phyloP scores from a whole-genome alignment of 495 filamentous ascomycete species.

The Aspergillus egyptiacus region DNA sequence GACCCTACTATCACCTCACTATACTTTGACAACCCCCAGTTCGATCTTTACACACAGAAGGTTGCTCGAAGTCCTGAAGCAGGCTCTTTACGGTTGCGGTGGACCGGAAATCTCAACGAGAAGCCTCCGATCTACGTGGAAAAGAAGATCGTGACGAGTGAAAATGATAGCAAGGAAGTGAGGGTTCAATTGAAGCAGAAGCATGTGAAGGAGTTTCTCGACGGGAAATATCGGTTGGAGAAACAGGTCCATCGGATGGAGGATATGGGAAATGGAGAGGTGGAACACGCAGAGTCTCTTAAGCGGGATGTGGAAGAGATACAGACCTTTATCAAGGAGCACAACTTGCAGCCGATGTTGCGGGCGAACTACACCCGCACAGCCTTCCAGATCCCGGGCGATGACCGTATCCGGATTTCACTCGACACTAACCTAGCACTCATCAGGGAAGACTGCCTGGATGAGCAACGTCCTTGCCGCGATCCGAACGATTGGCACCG shows the following conservation, averaged over 20 bases:
- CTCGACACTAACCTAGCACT: constrained; percentile 90
- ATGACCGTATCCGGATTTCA: constrained; percentile 83
- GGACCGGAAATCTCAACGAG: constrained; percentile 79
- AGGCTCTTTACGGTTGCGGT: constrained; percentile 77
- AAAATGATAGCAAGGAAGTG: constrained; percentile 66
- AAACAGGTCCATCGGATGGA: constrained; percentile 78
- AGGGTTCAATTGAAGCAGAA: constrained; percentile 86
- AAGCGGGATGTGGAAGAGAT: constrained; percentile 68
- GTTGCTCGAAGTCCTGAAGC: constrained; percentile 70
- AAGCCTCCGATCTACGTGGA: constrained; percentile 77
- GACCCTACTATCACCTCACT: constrained; percentile 92
- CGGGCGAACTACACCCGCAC: constrained; percentile 91
- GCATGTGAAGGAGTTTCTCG: constrained; percentile 83
- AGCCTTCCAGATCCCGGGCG: constrained; percentile 92
- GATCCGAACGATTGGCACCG: constrained; percentile 88
- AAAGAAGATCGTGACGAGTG: constrained; percentile 77
- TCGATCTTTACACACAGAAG: constrained; percentile 80
- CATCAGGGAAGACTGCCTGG: constrained; percentile 86
- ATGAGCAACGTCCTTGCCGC: constrained; percentile 77
- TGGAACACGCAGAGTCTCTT: constrained; percentile 49
- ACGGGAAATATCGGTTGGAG: constrained; percentile 85
- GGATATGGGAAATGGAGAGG: constrained; percentile 59
- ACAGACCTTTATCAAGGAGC: constrained; percentile 70
- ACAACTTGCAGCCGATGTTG: constrained; percentile 75
- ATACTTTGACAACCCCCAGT: constrained; percentile 87